Conservation (phyloP, 257 asterid genomes). For the Scutellaria galericulata region DNA sequence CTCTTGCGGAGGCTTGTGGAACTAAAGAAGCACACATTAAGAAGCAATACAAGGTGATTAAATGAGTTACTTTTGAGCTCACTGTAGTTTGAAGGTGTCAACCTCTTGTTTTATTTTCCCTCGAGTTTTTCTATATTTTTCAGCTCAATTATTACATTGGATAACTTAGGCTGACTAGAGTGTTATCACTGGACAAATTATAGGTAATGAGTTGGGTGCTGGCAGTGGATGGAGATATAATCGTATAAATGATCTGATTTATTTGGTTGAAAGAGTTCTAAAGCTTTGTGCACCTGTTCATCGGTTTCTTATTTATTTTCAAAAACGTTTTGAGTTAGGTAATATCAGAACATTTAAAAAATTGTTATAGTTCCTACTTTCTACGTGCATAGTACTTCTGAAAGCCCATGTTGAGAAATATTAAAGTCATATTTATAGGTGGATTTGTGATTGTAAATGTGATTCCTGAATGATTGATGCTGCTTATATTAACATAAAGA, state of each 20-base stretch:
- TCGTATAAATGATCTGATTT: not conserved
- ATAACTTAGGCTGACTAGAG: not conserved
- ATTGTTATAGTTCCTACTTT: not conserved
- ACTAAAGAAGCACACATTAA: slow-evolving; percentile 73
- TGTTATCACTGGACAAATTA: not conserved
- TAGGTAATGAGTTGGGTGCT: not conserved
- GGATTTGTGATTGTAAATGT: slow-evolving; percentile 5
- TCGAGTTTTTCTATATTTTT: not conserved
- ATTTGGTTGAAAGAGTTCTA: slow-evolving; percentile 13
- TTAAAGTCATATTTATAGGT: slow-evolving; percentile 14
- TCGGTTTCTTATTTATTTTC: not conserved
- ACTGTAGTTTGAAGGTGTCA: slow-evolving; percentile 15
- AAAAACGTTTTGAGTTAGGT: not conserved
- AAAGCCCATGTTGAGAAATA: not conserved
- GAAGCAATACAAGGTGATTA: slow-evolving; percentile 75
- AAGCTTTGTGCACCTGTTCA: not conserved
- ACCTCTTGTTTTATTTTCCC: not conserved
- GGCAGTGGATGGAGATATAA: not conserved
- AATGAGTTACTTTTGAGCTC: slow-evolving; percentile 16
- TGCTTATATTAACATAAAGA: not conserved
- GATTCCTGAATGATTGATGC: slow-evolving; percentile 19
- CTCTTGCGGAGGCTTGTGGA: slow-evolving; percentile 95
- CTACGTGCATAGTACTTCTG: not conserved
- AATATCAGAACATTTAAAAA: not conserved
- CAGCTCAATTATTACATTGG: not conserved